Evolutionary conservation across 1,284 basidiomycete genomes (phyloP).

Genomic region (Melampsora americana): DNA sequence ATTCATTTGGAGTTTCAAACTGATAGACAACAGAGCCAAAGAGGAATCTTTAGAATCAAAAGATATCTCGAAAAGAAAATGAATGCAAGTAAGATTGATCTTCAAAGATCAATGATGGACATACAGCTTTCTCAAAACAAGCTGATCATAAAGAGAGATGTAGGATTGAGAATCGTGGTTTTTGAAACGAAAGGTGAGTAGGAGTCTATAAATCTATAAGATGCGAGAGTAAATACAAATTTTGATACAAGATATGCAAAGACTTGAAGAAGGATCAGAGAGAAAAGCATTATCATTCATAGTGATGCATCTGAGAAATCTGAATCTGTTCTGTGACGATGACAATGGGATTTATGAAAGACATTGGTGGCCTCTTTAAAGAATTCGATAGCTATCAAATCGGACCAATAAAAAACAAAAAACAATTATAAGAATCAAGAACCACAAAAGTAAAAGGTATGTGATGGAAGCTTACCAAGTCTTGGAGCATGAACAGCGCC

Average conservation of each 20-base stretch:
- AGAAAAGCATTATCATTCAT: conserved; percentile 3
- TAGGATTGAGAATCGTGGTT: too few relatives aligned
- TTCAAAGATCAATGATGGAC: too few relatives aligned
- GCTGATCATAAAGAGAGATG: too few relatives aligned
- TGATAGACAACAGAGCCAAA: too few relatives aligned
- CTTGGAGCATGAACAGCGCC: conserved; percentile 36
- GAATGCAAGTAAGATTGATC: too few relatives aligned
- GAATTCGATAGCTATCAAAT: conserved; percentile 6
- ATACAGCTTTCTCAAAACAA: too few relatives aligned
- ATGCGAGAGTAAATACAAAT: too few relatives aligned
- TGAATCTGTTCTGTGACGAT: neutral
- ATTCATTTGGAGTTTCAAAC: too few relatives aligned
- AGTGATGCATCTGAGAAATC: conserved; percentile 1
- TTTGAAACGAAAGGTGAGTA: too few relatives aligned
- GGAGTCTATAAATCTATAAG: too few relatives aligned
- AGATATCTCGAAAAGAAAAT: too few relatives aligned
- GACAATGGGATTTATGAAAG: neutral
- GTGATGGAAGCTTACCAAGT: neutral
- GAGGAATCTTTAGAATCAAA: too few relatives aligned
- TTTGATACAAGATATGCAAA: neutral
- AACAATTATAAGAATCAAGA: neutral
- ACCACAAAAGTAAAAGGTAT: neutral
- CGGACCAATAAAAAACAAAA: neutral
- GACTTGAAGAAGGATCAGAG: neutral
- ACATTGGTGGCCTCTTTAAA: conserved; percentile 5